A percentile compares a stretch with the other conserved stretches of the same genome.
phyloP scores from a whole-genome alignment of 257 asterid species.

The Capsicum rhomboideum region DNA sequence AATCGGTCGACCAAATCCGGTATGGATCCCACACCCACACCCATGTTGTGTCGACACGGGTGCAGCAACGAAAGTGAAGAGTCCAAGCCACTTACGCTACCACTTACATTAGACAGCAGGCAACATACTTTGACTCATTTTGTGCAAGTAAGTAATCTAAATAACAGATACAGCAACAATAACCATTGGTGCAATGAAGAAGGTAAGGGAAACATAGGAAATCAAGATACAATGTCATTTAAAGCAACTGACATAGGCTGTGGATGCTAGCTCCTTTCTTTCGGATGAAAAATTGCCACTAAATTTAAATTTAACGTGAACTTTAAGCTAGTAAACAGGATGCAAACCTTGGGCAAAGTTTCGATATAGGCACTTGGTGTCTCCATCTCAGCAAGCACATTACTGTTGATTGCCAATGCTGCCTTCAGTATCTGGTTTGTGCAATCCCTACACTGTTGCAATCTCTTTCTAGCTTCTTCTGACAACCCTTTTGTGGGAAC shows the following conservation, averaged over 20 bases:
- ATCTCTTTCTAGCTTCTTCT: slow-evolving; percentile 67
- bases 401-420: slow-evolving; percentile 86
- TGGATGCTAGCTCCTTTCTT: background rate
- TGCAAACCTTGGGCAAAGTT: slow-evolving; percentile 81
- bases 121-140: background rate
- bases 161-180: background rate
- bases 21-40: no score
- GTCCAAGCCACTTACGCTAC: no score
- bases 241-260: background rate
- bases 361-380: slow-evolving; percentile 78
- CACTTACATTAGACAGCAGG: background rate
- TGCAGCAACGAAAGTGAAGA: no score
- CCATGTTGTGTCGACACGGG: no score
- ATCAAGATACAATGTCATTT: background rate
- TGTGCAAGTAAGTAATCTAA: background rate
- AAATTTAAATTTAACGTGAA: background rate
- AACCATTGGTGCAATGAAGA: background rate
- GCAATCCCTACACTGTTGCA: slow-evolving; percentile 95
- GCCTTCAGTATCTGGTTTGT: slow-evolving; percentile 95
- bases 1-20: no score
- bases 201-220: background rate
- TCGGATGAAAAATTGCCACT: background rate
- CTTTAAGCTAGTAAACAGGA: background rate
- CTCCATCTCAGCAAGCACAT: slow-evolving; percentile 89
- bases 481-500: slow-evolving; percentile 88